Base-by-base conservation (phyloP, 495 filamentous ascomycete genomes). In the Aspergillus funiculosus region DNA sequence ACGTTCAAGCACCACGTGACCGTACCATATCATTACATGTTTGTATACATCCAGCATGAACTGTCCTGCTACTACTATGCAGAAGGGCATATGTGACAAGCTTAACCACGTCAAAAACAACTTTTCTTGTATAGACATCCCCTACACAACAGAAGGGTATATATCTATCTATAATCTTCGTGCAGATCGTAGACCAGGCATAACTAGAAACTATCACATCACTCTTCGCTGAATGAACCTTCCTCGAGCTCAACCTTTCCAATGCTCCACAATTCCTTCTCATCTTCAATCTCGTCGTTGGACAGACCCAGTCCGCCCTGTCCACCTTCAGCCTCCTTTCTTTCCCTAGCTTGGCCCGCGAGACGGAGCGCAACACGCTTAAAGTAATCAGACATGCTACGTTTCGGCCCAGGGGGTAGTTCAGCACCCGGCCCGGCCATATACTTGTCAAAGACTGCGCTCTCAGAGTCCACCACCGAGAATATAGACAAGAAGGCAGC, bases 351-450 rank as follows among this genome's bases (percentile, higher is more conserved):
- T 61, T 95, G 92, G 41, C 66, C 77, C 1, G 82, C 90, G 14
- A 97, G 66, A 54, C 89, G 76, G 44, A 94, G 63, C 10, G 86
- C 87, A 31, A 97, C 82, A 11, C 94, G 76, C 74, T 95, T 95
- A 69, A 97, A 97, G 68, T 98, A 98, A 56, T 98, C 92, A 32
- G 83, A 78, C 87, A 97, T 96, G 60, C 86, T 90, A 44, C 92
- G 71, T 75, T 94, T 94, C 22, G 76, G 78, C 6, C 76, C 81
- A 0, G 85, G 70, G 3, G 78, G 69, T 25, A 95, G 63, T 0
- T 78, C 79, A 39, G 69, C 54, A 14, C 80, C 76, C 25, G 77
- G 68, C 10, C 75, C 77, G 4, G 76, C 67, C 62, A 97, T 80
- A 57, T 89, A 98, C 71, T 89, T 89, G 44, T 98, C 91, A 56